Evolutionary conservation across 768 basidiomycete species (phyloP).

Genomic region (Gloeopeniophorella convolvens): DNA sequence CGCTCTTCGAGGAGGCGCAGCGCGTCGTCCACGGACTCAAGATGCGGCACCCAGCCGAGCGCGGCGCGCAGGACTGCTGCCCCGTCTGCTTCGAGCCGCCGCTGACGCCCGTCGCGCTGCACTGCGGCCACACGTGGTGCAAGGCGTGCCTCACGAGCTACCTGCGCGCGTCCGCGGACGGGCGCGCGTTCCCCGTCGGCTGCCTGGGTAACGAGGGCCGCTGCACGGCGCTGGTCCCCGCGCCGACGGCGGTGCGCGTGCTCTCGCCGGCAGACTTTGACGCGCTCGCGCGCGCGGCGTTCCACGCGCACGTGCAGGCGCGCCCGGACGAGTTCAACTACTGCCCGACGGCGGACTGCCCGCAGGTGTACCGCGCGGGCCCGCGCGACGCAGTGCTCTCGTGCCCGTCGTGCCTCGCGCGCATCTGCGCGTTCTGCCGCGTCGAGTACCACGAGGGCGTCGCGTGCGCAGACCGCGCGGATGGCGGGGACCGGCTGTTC

Average conservation of each 20-base stretch:
- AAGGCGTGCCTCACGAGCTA: constrained; percentile 53
- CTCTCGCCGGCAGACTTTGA: constrained; percentile 49
- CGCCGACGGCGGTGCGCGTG: constrained; percentile 42
- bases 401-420: constrained; percentile 63
- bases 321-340: constrained; percentile 58
- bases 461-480: constrained; percentile 52
- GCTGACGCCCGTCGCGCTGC: constrained; percentile 43
- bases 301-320: constrained; percentile 52
- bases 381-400: constrained; percentile 46
- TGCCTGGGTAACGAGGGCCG: constrained; percentile 62
- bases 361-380: constrained; percentile 60
- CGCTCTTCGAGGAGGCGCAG: constrained; percentile 37
- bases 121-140: constrained; percentile 68
- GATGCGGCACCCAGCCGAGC: constrained; percentile 24
- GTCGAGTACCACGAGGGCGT: constrained; percentile 59
- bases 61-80: constrained; percentile 34
- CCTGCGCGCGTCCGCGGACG: constrained; percentile 49
- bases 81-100: constrained; percentile 66
- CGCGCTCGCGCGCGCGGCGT: constrained; percentile 49
- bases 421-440: constrained; percentile 63
- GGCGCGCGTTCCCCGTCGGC: constrained; percentile 58
- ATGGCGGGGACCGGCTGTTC: constrained; percentile 48
- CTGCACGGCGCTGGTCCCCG: constrained; percentile 52
- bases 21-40: constrained; percentile 32
- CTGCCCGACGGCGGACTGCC: constrained; percentile 77